phyloP scores from a whole-genome alignment of 306 rosid genomes.

The Corylus heterophylla region DNA sequence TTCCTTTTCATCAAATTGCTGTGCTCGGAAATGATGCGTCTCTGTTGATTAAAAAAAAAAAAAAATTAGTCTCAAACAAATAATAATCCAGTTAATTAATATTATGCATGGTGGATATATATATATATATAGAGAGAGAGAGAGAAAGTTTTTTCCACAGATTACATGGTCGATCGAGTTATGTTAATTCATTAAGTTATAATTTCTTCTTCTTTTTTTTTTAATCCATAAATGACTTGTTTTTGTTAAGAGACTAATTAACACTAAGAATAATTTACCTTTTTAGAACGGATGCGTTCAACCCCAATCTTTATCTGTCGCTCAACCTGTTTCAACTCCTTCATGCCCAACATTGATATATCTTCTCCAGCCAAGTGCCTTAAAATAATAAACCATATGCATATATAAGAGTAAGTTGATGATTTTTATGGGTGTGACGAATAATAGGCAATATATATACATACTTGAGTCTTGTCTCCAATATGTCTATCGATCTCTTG shows the following conservation, averaged over 20 bases:
- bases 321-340: constrained; percentile 51
- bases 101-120: not conserved
- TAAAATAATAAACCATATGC: not conserved
- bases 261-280: constrained; percentile 20
- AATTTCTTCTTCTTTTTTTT: not conserved
- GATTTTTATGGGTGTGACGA: not conserved
- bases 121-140: too few species aligned
- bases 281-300: constrained; percentile 43
- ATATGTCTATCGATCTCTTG: constrained; percentile 27
- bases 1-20: constrained; percentile 34
- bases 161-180: too few species aligned
- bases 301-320: constrained; percentile 43
- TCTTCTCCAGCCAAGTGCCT: constrained; percentile 56
- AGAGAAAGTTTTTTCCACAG: too few species aligned
- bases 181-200: too few species aligned
- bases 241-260: too few species aligned
- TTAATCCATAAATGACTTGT: too few species aligned
- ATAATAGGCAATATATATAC: not conserved
- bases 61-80: not conserved
- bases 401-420: too few species aligned
- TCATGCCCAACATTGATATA: constrained; percentile 40
- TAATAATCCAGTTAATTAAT: too few species aligned
- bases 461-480: constrained; percentile 44
- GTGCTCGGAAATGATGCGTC: constrained; percentile 36
- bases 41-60: constrained; percentile 32